Evolutionary conservation across 345 rosid genomes (phyloP), one percentile per base, ranked within the genome.

Genomic region (Populus tremula): DNA sequence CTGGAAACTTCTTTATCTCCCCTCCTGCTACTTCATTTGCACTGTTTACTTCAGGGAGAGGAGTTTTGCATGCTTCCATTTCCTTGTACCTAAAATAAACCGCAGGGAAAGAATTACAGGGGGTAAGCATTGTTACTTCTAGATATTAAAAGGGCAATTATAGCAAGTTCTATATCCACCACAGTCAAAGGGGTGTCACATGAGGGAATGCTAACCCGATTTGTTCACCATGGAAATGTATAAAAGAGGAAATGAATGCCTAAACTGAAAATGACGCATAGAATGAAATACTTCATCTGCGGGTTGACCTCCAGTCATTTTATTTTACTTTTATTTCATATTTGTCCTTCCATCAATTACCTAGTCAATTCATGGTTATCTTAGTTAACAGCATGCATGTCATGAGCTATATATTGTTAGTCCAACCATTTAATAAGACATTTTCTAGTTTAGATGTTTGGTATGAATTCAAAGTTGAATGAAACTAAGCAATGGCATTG

Each of bases 11-110:
- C 92, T 89, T 86, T 59, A 92, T 77, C 83, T 90, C 80, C 39
- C 98, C 98, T 77, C 96, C 96, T 11, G 97, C 98, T 23, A 92
- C 93, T 87, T 92, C 96, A 59, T 84, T 86, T 54, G 85, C 82
- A 79, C 81, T 85, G 67, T 85, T 79, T 75, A 88, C 96, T 84
- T 90, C 74, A 50, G 98, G 98, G 84, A 77, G 88, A 45, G 97
- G 94, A 67, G 97, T 91, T 43, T 85, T 62, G 69, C 99, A 96
- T 0, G 84, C 83, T 78, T 89, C 88, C 81, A 96, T 90, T 76
- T 89, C 83, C 86, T 92, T 90, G 87, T 93, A 88, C 97, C 97
- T 92, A 77, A 75, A 61, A 69, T 39, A 47, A 75, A 75, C n/a
- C 64, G 63, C 45, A 50, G 47, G 73, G 62, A 74, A 78, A 79